A percentile compares a stretch with the other conserved stretches of the same genome.
Conservation (phyloP, 2,329 filamentous ascomycete species). For the Paradendryphiella salina region DNA sequence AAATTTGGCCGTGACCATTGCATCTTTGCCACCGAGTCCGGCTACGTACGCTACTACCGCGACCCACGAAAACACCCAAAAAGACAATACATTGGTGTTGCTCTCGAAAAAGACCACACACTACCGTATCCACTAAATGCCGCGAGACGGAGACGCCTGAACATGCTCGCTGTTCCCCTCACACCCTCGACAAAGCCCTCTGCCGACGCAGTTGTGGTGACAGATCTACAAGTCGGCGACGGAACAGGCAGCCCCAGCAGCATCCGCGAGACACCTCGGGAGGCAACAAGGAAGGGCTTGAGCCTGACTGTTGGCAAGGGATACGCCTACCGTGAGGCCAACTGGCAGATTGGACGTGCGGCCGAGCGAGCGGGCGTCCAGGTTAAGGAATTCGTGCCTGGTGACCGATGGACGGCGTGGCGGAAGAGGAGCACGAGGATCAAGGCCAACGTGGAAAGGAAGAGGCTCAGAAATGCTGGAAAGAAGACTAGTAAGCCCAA, state of each 20-base stretch:
- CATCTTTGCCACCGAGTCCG: slow-evolving; percentile 80
- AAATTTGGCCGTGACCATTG: slow-evolving; percentile 96
- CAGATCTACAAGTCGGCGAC: slow-evolving; percentile 16
- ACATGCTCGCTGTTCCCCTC: slow-evolving; percentile 62
- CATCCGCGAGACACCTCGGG: slow-evolving; percentile 33
- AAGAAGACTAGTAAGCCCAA: slow-evolving; percentile 41
- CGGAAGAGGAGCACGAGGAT: slow-evolving; percentile 60
- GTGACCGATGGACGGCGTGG: slow-evolving; percentile 68
- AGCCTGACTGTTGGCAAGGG: slow-evolving; percentile 50
- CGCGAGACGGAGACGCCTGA: slow-evolving; percentile 72
- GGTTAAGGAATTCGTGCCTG: slow-evolving; percentile 59
- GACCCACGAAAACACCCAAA: slow-evolving; percentile 82
- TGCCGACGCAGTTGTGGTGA: slow-evolving; percentile 31
- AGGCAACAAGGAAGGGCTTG: slow-evolving; percentile 38
- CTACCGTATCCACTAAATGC: slow-evolving; percentile 78
- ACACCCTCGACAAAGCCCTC: slow-evolving; percentile 1
- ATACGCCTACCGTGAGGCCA: slow-evolving; percentile 67
- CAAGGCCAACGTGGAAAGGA: slow-evolving; percentile 58
- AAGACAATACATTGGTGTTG: slow-evolving; percentile 92
- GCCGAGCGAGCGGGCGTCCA: slow-evolving; percentile 63
- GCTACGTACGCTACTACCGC: slow-evolving; percentile 96
- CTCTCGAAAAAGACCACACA: slow-evolving; percentile 77
- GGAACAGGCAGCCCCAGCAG: slow-evolving; percentile 15
- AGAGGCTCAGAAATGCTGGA: slow-evolving; percentile 55
- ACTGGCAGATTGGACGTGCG: slow-evolving; percentile 68